phyloP scores from a whole-genome alignment of 2,329 filamentous ascomycete genomes.

The Blumeria hordei region DNA sequence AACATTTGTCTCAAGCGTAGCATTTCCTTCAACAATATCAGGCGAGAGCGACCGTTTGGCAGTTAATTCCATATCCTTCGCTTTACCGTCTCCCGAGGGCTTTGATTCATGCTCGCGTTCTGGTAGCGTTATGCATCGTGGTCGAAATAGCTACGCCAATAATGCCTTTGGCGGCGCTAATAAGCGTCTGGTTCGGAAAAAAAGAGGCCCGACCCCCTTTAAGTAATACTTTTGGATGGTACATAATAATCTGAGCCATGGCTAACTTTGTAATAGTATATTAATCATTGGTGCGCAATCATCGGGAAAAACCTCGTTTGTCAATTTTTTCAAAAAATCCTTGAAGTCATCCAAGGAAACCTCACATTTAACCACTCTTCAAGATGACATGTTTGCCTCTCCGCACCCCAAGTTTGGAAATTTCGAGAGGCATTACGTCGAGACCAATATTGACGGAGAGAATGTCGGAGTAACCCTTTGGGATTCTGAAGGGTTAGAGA shows the following conservation, averaged over 20 bases:
- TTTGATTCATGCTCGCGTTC: slow-evolving; percentile 60
- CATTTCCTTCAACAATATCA: slow-evolving; percentile 16
- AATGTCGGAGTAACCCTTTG: slow-evolving; percentile 80
- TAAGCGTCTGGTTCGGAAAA: slow-evolving; percentile 69
- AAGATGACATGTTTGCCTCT: slow-evolving; percentile 29
- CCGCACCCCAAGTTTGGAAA: slow-evolving; percentile 23
- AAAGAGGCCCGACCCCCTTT: slow-evolving; percentile 94
- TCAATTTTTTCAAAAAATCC: slow-evolving; percentile 79
- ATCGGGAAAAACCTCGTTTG: slow-evolving; percentile 87
- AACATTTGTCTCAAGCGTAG: slow-evolving; percentile 29
- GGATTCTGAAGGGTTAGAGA: slow-evolving; percentile 90
- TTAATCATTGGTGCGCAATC: slow-evolving; percentile 71
- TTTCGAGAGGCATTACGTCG: slow-evolving; percentile 73
- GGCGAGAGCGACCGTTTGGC: slow-evolving; percentile 21
- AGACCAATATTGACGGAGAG: slow-evolving; percentile 84
- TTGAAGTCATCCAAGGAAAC: slow-evolving; percentile 60
- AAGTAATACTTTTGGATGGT: slow-evolving; percentile 37
- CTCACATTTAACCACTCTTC: slow-evolving; percentile 15
- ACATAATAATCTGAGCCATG: not conserved
- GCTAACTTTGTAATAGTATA: slow-evolving; percentile 32
- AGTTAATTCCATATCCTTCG: slow-evolving; percentile 21
- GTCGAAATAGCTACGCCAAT: slow-evolving; percentile 88
- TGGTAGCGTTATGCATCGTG: slow-evolving; percentile 91
- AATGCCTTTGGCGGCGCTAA: slow-evolving; percentile 83
- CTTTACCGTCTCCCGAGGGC: slow-evolving; percentile 26